These are phyloP conservation scores for Rhynchospora breviuscula DNA, from an alignment of 176 grass and related monocot genomes.

Conservation along the genomic window DNA sequence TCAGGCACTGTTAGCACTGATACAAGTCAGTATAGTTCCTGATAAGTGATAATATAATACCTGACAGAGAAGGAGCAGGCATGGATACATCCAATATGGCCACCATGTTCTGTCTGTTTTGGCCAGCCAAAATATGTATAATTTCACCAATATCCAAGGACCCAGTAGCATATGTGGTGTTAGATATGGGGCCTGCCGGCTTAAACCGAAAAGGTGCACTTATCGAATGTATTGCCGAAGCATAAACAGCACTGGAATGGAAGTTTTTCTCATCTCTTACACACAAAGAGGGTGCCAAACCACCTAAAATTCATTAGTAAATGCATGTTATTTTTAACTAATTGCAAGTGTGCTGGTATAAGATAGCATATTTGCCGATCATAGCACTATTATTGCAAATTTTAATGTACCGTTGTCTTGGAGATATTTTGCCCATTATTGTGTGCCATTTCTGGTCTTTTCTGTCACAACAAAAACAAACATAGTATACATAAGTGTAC, in stretches of 20 bases:
- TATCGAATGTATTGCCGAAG: slow-evolving; percentile 73
- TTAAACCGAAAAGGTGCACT: slow-evolving; percentile 60
- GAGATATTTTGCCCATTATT: neutral
- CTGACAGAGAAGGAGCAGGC: slow-evolving; percentile 68
- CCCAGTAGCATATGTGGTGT: slow-evolving; percentile 37
- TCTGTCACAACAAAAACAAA: neutral
- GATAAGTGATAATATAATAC: slow-evolving; percentile 26
- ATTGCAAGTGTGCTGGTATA: neutral
- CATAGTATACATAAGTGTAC: slow-evolving; percentile 40
- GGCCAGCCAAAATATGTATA: slow-evolving; percentile 54
- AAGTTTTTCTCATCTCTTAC: slow-evolving; percentile 70
- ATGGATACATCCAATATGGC: slow-evolving; percentile 69
- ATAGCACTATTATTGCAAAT: slow-evolving; percentile 1
- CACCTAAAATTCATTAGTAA: slow-evolving; percentile 37
- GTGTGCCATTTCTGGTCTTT: neutral
- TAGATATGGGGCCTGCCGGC: slow-evolving; percentile 29
- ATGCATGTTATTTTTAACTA: neutral
- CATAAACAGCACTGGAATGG: slow-evolving; percentile 74
- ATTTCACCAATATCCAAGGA: slow-evolving; percentile 65
- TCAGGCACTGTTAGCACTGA: neutral
- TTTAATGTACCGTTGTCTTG: too few relatives aligned
- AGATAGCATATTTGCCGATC: too few relatives aligned
- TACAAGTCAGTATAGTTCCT: neutral
- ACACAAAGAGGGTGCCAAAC: slow-evolving; percentile 42
- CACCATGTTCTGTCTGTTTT: slow-evolving; percentile 75